These are phyloP conservation scores for Pycnococcus provasolii DNA, from an alignment of 139 green algal species.

Conservation along the genomic window DNA sequence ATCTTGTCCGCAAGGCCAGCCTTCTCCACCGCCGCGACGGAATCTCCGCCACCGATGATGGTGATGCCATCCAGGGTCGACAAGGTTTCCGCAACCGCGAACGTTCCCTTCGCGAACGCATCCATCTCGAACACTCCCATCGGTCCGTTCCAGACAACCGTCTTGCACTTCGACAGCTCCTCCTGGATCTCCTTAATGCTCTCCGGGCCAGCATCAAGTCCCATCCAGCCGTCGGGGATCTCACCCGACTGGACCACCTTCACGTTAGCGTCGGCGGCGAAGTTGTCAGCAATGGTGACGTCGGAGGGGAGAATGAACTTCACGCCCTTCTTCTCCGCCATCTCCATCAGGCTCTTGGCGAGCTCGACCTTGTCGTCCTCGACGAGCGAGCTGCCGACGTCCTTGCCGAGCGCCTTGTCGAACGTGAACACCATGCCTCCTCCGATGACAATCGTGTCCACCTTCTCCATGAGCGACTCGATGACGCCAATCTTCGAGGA, in stretches of 20 bases:
- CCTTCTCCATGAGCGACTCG: conserved; percentile 84
- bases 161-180: conserved; percentile 80
- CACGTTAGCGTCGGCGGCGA: conserved; percentile 76
- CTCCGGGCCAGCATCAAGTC: conserved; percentile 91
- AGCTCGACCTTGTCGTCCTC: conserved; percentile 99
- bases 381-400: conserved; percentile 81
- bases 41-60: conserved; percentile 98
- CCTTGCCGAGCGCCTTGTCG: conserved; percentile 78
- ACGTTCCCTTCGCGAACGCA: conserved; percentile 81
- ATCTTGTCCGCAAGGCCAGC: conserved; percentile 77
- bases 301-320: conserved; percentile 92
- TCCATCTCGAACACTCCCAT: conserved; percentile 97
- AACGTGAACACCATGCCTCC: conserved; percentile 93
- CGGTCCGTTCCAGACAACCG: conserved; percentile 95
- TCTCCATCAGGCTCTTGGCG: conserved; percentile 75
- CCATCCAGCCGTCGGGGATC: conserved; percentile 98
- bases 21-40: conserved; percentile 96
- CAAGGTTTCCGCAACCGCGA: conserved; percentile 78
- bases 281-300: conserved; percentile 92
- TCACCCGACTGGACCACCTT: conserved; percentile 57
- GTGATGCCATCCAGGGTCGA: conserved; percentile 73
- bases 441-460: conserved; percentile 76
- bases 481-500: conserved; percentile 99
- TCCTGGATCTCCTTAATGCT: conserved; percentile 71
- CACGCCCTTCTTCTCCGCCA: conserved; percentile 68